Evolutionary conservation across 176 grass and related monocot species (phyloP).

Genomic region (Carex scoparia): DNA sequence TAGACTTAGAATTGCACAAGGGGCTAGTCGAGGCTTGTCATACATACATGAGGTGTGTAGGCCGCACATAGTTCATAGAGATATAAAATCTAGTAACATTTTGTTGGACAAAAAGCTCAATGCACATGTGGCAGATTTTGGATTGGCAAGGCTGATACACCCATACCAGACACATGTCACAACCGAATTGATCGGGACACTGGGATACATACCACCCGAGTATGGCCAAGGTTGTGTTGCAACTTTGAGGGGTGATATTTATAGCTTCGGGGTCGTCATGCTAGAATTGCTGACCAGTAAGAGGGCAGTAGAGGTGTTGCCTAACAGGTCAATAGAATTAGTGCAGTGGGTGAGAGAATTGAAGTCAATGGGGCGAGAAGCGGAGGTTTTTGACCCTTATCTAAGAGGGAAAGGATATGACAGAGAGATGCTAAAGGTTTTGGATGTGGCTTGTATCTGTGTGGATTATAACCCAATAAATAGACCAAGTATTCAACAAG

Average conservation of each 20-base stretch:
- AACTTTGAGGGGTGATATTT: constrained; percentile 72
- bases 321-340: constrained; percentile 46
- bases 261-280: constrained; percentile 88
- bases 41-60: constrained; percentile 85
- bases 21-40: constrained; percentile 59
- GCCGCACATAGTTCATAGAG: constrained; percentile 73
- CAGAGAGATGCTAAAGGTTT: constrained; percentile 61
- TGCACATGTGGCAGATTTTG: constrained; percentile 85
- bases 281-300: constrained; percentile 78
- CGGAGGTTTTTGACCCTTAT: constrained; percentile 46
- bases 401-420: constrained; percentile 52
- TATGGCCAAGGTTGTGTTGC: constrained; percentile 76
- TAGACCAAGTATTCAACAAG: constrained; percentile 63
- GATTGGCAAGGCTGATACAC: constrained; percentile 69
- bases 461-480: constrained; percentile 52
- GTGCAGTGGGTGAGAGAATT: constrained; percentile 64
- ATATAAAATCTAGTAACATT: constrained; percentile 94
- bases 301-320: constrained; percentile 67
- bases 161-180: constrained; percentile 84
- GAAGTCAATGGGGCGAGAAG: constrained; percentile 39
- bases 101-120: constrained; percentile 69
- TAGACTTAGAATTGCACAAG: constrained; percentile 66
- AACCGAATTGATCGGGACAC: constrained; percentile 77
- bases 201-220: constrained; percentile 92
- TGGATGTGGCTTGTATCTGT: constrained; percentile 68